Evolutionary conservation across 352 stramenopile species (phyloP).

Genomic region (Phytophthora tentaculata): DNA sequence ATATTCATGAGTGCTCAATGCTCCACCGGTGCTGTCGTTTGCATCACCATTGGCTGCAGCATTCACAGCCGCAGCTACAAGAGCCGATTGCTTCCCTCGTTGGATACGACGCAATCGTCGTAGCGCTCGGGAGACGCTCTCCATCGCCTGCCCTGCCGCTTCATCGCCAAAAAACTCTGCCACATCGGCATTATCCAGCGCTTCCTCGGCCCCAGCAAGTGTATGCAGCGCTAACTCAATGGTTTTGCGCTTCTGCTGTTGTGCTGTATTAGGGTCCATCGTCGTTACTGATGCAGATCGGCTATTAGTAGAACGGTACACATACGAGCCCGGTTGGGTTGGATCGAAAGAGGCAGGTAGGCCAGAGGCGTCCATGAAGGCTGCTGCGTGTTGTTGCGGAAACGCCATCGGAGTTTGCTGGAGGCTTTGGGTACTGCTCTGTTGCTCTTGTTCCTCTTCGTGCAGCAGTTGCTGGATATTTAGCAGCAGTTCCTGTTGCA

Average conservation of each 20-base stretch:
- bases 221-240: conserved; percentile 37
- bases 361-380: background rate
- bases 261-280: background rate
- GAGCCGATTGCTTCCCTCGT: conserved; percentile 48
- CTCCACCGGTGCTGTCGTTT: conserved; percentile 10
- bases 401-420: background rate
- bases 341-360: background rate
- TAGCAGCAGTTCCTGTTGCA: conserved; percentile 56
- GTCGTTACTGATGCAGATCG: background rate
- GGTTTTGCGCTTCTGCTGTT: conserved; percentile 41
- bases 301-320: background rate
- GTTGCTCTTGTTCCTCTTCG: background rate
- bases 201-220: conserved; percentile 48
- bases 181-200: conserved; percentile 45
- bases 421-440: background rate
- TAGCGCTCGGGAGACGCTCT: conserved; percentile 32
- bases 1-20: conserved; percentile 37
- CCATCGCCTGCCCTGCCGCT: conserved; percentile 26
- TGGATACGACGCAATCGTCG: conserved; percentile 44
- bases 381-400: background rate
- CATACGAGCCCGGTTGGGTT: background rate
- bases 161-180: conserved; percentile 43
- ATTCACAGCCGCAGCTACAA: conserved; percentile 32
- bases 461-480: background rate
- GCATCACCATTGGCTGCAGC: conserved; percentile 20